These are phyloP conservation scores for Heterobasidion occidentale DNA, from an alignment of 1,284 basidiomycete genomes.

Conservation along the genomic window DNA sequence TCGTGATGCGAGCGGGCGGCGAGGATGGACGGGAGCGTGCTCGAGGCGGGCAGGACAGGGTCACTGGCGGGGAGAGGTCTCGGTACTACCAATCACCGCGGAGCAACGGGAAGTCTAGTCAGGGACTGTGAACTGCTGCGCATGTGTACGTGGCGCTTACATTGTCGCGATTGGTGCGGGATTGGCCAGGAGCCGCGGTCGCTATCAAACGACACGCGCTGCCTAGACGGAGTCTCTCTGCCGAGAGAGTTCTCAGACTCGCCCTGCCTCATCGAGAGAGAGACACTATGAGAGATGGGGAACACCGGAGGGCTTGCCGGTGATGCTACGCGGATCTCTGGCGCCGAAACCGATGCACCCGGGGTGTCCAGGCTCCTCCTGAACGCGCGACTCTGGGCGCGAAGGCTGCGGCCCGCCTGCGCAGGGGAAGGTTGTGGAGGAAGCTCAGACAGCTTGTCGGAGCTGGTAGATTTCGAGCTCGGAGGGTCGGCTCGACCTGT, in stretches of 20 bases:
- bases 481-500: constrained; percentile 13
- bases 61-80: constrained; percentile 8
- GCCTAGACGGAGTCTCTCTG: constrained; percentile 22
- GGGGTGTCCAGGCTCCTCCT: constrained; percentile 17
- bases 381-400: constrained; percentile 13
- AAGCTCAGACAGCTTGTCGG: constrained; percentile 32
- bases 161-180: constrained; percentile 21
- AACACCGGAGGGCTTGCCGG: constrained; percentile 10
- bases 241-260: constrained; percentile 22
- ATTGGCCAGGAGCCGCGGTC: constrained; percentile 23
- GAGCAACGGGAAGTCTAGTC: neutral
- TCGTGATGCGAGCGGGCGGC: constrained; percentile 1
- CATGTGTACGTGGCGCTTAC: constrained; percentile 11
- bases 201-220: constrained; percentile 34
- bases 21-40: constrained; percentile 2
- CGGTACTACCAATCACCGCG: neutral
- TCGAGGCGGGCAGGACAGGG: constrained; percentile 5
- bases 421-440: constrained; percentile 21
- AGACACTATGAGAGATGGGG: constrained; percentile 15
- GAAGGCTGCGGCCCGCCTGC: constrained; percentile 20
- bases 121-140: neutral
- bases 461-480: constrained; percentile 23
- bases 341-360: constrained; percentile 17
- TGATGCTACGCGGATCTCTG: constrained; percentile 18
- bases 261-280: neutral